phyloP scores from a whole-genome alignment of 2,329 filamentous ascomycete genomes.

The Graphiopsis chlorocephala region DNA sequence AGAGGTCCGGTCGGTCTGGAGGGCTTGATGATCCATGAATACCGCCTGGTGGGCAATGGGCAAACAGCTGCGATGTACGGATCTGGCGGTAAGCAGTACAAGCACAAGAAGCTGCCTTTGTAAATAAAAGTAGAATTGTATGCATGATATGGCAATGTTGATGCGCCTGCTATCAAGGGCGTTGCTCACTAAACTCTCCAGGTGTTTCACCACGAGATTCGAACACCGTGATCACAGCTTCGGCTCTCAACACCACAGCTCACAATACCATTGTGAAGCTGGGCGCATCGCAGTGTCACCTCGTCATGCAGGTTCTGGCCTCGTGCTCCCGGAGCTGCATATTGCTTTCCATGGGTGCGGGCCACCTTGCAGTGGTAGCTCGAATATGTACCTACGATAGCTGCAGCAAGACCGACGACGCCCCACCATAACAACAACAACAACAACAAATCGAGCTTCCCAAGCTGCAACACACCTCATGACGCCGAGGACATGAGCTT shows the following conservation, averaged over 20 bases:
- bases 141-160: background rate
- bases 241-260: background rate
- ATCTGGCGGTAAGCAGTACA: conserved; percentile 53
- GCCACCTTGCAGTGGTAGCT: background rate
- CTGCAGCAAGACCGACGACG: background rate
- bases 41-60: conserved; percentile 78
- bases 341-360: background rate
- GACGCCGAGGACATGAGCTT: background rate
- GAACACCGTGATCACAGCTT: background rate
- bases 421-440: background rate
- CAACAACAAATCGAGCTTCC: background rate
- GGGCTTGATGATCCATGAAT: conserved; percentile 96
- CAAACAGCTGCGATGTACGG: conserved; percentile 78
- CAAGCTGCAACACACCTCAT: background rate
- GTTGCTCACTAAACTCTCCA: background rate
- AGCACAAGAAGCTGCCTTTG: conserved; percentile 51
- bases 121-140: conserved; percentile 3
- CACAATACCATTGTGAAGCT: background rate
- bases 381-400: background rate
- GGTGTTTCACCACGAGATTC: background rate
- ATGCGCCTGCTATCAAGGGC: background rate
- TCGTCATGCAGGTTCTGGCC: background rate
- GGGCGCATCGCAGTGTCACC: background rate
- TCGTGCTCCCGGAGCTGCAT: background rate
- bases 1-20: conserved; percentile 91